A percentile compares a stretch with the other conserved stretches of the same genome.
These are phyloP conservation scores for Miamiensis avidus DNA, from an alignment of 169 alveolate species.

Conservation along the genomic window DNA sequence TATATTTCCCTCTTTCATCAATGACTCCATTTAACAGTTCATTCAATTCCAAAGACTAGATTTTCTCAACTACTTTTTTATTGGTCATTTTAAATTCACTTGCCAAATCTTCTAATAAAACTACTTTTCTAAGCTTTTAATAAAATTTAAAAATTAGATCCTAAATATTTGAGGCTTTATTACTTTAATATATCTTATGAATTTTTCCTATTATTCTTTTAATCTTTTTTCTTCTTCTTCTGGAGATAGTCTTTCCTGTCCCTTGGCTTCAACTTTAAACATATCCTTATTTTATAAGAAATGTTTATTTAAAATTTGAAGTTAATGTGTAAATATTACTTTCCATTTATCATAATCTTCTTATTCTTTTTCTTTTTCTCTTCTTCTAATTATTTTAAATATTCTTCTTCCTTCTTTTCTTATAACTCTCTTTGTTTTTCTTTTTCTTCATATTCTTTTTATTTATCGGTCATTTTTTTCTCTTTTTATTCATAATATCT, in stretches of 20 bases:
- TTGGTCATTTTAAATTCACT: constrained; percentile 70
- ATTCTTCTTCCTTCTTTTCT: constrained; percentile 60
- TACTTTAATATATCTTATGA: constrained; percentile 48
- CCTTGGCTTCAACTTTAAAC: constrained; percentile 62
- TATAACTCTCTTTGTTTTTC: constrained; percentile 62
- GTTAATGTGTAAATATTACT: constrained; percentile 14
- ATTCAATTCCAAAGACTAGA: constrained; percentile 59
- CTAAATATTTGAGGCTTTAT: constrained; percentile 34
- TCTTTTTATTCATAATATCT: constrained; percentile 54
- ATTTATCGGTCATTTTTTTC: constrained; percentile 51
- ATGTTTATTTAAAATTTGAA: too few species aligned
- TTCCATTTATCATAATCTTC: constrained; percentile 72
- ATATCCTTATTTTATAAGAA: constrained; percentile 10
- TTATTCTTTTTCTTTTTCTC: constrained; percentile 50
- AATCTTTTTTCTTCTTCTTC: constrained; percentile 60
- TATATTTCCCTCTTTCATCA: constrained; percentile 85
- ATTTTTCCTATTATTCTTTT: constrained; percentile 45
- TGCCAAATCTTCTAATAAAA: constrained; percentile 75
- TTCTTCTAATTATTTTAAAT: constrained; percentile 47
- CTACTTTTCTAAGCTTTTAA: constrained; percentile 69
- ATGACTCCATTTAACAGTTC: constrained; percentile 70
- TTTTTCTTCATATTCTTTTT: constrained; percentile 54
- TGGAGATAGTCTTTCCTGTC: constrained; percentile 46
- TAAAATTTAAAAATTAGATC: constrained; percentile 36
- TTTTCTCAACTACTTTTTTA: constrained; percentile 63